Evolutionary conservation across 2,329 filamentous ascomycete genomes (phyloP), one percentile per base, ranked within the genome.

Genomic region (Cytospora leucostoma): DNA sequence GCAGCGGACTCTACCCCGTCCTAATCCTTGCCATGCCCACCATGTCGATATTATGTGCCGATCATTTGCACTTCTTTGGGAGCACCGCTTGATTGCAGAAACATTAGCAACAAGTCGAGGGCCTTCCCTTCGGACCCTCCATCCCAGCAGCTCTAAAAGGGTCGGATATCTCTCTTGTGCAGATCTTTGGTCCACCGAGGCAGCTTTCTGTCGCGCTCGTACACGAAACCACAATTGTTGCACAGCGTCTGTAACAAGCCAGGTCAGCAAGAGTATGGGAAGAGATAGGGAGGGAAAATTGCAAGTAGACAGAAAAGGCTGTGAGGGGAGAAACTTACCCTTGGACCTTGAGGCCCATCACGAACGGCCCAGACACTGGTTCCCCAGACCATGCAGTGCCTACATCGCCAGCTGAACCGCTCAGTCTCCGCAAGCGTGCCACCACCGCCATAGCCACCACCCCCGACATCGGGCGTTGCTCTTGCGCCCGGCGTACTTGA

Each of bases 311-410:
- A 69, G 65, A 67, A 59, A 50, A 60, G 64, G 65, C 35, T 54
- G 66, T 51, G 17, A 12, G 44, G 17, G 44, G 12, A 13, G 47
- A 37, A 59, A 78, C 90, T 83, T 80, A 95, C 92, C 77, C 91
- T 89, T 67, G 91, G 85, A 61, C 93, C 94, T 61, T 85, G 82
- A 15, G 95, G 95, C 32, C 95, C 95, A 77, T 98, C 93, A 70
- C 95, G 84, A 3, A 98, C 94, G 56, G 92, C 93, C 95, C 95
- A 99, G 10, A 97, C 92, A 34, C 92, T 90, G 56, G 89, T 89
- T 17, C 94, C 95, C 87, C 91, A 94, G 38, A 97, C 87, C 65
- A 84, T 83, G 75, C 95, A 99, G 76, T 98, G 94, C 52, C 82
- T 81, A 77, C 95, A 99, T 66, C 92, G 86, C 95, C 95, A 99